phyloP scores from a whole-genome alignment of 129 eudicot genomes.

The Centella asiatica region DNA sequence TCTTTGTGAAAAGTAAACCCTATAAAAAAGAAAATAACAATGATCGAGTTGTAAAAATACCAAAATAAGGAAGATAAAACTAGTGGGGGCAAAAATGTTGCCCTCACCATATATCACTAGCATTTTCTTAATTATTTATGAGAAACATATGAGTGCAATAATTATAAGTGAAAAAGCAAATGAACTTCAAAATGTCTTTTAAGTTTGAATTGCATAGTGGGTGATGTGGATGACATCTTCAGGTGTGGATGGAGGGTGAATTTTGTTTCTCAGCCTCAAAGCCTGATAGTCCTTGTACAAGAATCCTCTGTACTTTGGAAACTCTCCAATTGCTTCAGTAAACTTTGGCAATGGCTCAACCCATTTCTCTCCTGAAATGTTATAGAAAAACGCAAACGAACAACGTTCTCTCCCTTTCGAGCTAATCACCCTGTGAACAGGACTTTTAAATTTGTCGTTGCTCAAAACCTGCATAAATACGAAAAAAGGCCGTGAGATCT shows the following conservation, averaged over 20 bases:
- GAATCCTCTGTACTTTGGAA: conserved; percentile 12
- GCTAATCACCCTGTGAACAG: conserved; percentile 13
- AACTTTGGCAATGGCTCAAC: conserved; percentile 9
- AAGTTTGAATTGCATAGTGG: conserved; percentile 26
- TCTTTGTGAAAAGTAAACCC: too few relatives aligned
- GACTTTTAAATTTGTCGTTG: conserved; percentile 18
- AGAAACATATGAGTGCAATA: too few relatives aligned
- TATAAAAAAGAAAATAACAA: too few relatives aligned
- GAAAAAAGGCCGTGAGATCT: too few relatives aligned
- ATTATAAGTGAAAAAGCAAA: too few relatives aligned
- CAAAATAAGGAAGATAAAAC: too few relatives aligned
- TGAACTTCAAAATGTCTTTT: neutral
- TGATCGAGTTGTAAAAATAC: too few relatives aligned
- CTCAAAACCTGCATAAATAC: conserved; percentile 19
- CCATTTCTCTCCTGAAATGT: conserved; percentile 4
- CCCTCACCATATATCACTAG: too few relatives aligned
- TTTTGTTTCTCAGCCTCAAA: conserved; percentile 52
- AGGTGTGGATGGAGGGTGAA: conserved; percentile 54
- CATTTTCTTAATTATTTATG: too few relatives aligned
- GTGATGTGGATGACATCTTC: conserved; percentile 37
- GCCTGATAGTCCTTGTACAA: conserved; percentile 41
- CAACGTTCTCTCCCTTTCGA: neutral
- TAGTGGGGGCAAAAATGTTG: too few relatives aligned
- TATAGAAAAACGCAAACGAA: conserved; percentile 13
- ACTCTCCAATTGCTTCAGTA: conserved; percentile 5